Evolutionary conservation across 2,329 filamentous ascomycete species (phyloP).

Genomic region (Lecanicillium sp.): DNA sequence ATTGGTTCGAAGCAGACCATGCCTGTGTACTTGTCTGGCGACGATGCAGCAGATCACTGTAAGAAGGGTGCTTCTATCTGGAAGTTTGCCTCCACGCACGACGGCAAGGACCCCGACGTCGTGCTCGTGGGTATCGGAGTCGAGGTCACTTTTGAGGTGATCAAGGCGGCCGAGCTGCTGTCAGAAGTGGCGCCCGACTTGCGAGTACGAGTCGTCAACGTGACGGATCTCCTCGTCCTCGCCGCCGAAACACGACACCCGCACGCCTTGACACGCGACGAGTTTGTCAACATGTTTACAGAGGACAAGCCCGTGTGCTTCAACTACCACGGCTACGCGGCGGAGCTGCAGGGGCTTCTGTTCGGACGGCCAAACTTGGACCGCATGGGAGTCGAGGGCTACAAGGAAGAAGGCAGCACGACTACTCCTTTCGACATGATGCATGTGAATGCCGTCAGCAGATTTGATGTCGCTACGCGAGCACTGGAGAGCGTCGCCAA

Average conservation of each 20-base stretch:
- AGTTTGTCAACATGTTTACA: conserved; percentile 52
- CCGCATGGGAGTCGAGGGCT: conserved; percentile 49
- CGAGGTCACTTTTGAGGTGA: conserved; percentile 58
- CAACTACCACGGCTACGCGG: conserved; percentile 60
- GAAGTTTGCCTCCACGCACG: conserved; percentile 53
- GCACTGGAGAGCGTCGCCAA: conserved; percentile 42
- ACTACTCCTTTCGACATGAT: conserved; percentile 67
- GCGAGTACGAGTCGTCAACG: conserved; percentile 54
- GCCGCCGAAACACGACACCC: conserved; percentile 48
- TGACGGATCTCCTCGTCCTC: conserved; percentile 59
- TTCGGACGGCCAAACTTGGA: conserved; percentile 47
- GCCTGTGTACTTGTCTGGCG: conserved; percentile 48
- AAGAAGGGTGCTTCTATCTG: conserved; percentile 51
- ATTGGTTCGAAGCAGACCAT: conserved; percentile 61
- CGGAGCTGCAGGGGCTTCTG: conserved; percentile 52
- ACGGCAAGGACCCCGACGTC: conserved; percentile 50
- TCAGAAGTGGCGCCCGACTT: conserved; percentile 40
- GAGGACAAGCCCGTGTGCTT: conserved; percentile 48
- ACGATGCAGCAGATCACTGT: conserved; percentile 56
- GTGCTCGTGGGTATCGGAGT: conserved; percentile 58
- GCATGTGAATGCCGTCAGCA: conserved; percentile 51
- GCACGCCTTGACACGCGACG: conserved; percentile 43
- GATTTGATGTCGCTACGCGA: conserved; percentile 50
- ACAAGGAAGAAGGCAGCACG: conserved; percentile 58
- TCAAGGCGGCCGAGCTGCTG: conserved; percentile 52